A percentile compares a stretch with the other conserved stretches of the same genome.
Conservation (phyloP, 345 rosid species). For the Hypericum androsaemum region DNA sequence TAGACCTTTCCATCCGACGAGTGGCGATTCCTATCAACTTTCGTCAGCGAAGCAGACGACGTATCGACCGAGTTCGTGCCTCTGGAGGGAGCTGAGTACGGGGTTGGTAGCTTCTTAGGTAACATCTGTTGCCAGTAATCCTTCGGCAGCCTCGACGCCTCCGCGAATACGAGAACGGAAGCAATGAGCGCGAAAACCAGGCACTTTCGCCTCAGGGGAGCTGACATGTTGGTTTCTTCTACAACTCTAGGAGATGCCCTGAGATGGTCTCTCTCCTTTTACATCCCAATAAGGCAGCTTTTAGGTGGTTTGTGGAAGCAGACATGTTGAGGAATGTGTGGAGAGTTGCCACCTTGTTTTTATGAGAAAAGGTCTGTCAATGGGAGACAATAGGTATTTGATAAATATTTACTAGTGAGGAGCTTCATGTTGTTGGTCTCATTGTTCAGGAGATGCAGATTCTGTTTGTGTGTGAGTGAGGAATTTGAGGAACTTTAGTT, state of each 20-base stretch:
- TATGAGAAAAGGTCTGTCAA: slow-evolving; percentile 49
- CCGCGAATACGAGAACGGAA: slow-evolving; percentile 29
- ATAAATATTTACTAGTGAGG: slow-evolving; percentile 28
- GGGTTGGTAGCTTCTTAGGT: slow-evolving; percentile 72
- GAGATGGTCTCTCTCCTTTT: slow-evolving; percentile 12
- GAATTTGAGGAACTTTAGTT: slow-evolving; percentile 13
- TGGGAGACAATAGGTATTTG: slow-evolving; percentile 65
- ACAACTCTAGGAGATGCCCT: slow-evolving; percentile 7
- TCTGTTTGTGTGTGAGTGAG: slow-evolving; percentile 7
- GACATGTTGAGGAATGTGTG: slow-evolving; percentile 55
- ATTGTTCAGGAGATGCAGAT: slow-evolving; percentile 12
- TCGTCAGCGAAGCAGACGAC: slow-evolving; percentile 31
- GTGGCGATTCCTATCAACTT: slow-evolving; percentile 24
- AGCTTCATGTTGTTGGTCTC: slow-evolving; percentile 22
- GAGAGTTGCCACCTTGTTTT: slow-evolving; percentile 58
- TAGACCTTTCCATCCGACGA: slow-evolving; percentile 51
- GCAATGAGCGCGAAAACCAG: slow-evolving; percentile 33
- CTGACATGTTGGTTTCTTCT: slow-evolving; percentile 20
- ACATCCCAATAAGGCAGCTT: slow-evolving; percentile 17
- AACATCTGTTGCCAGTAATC: slow-evolving; percentile 68
- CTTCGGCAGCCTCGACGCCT: slow-evolving; percentile 58
- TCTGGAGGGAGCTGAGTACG: slow-evolving; percentile 76
- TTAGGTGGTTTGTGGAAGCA: slow-evolving; percentile 34
- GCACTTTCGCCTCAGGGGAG: slow-evolving; percentile 32
- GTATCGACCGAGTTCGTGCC: slow-evolving; percentile 60